These are phyloP conservation scores for Infundibulicybe gibba DNA, from an alignment of 768 basidiomycete genomes.

Conservation along the genomic window DNA sequence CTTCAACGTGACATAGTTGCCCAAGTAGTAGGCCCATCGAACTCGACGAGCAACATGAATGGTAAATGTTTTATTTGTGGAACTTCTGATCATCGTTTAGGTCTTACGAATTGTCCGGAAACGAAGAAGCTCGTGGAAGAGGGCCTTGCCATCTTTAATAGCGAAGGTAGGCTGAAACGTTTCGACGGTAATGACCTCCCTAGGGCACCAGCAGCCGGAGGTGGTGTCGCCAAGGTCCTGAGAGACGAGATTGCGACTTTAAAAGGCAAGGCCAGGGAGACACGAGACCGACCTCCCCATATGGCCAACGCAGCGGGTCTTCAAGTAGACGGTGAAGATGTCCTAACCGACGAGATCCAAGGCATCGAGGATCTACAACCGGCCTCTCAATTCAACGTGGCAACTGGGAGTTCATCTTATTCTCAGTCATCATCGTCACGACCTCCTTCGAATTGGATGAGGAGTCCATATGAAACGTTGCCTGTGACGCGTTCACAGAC, in stretches of 20 bases:
- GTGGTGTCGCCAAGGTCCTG: background rate
- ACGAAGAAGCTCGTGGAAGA: slow-evolving; percentile 1
- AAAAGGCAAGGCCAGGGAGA: slow-evolving; percentile 4
- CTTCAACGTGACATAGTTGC: too few relatives aligned
- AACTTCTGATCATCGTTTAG: slow-evolving; percentile 1
- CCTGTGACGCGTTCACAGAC: slow-evolving; percentile 1
- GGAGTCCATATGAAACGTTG: background rate
- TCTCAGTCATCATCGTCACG: too few relatives aligned
- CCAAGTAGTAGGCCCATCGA: background rate
- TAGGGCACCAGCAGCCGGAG: background rate
- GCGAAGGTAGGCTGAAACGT: background rate
- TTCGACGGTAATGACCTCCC: slow-evolving; percentile 7
- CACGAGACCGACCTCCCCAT: slow-evolving; percentile 4
- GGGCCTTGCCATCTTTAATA: slow-evolving; percentile 1
- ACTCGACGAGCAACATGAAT: background rate
- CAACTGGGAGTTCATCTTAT: too few relatives aligned
- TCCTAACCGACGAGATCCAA: background rate
- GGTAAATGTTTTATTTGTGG: slow-evolving; percentile 9
- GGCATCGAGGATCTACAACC: background rate
- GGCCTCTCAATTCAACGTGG: too few relatives aligned
- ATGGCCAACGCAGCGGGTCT: slow-evolving; percentile 6
- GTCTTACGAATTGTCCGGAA: slow-evolving; percentile 6
- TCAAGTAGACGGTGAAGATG: background rate
- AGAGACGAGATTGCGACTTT: background rate
- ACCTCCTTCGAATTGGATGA: too few relatives aligned